Evolutionary conservation across 768 basidiomycete genomes (phyloP).

Genomic region (Gautieria morchelliformis): DNA sequence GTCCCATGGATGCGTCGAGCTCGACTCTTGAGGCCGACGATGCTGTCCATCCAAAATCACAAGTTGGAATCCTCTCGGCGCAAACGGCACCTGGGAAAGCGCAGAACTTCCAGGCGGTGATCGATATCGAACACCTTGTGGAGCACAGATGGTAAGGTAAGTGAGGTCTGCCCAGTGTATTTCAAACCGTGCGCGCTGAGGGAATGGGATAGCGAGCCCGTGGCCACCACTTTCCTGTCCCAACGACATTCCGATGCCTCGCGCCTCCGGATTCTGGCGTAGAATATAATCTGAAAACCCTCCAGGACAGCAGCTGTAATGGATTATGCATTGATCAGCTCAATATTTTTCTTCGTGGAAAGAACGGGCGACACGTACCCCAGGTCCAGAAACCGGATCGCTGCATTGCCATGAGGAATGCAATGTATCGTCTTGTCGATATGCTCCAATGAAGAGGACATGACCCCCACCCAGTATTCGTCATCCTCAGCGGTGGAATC

Average conservation of each 20-base stretch:
- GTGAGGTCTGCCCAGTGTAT: constrained; percentile 20
- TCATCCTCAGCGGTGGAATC: not conserved
- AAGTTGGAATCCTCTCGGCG: constrained; percentile 17
- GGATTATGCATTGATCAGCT: too few species aligned
- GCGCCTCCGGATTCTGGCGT: constrained; percentile 15
- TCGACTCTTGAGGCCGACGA: constrained; percentile 16
- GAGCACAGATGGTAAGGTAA: constrained; percentile 5
- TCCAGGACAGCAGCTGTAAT: constrained; percentile 21
- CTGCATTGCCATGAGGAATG: constrained; percentile 4
- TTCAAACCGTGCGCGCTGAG: constrained; percentile 15
- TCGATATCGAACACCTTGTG: not conserved
- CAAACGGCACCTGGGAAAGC: not conserved
- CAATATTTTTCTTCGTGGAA: not conserved
- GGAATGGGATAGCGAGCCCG: constrained; percentile 15
- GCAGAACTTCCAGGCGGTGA: not conserved
- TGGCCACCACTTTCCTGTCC: constrained; percentile 19
- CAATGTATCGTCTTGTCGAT: constrained; percentile 11
- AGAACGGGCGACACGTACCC: constrained; percentile 14
- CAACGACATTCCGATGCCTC: constrained; percentile 19
- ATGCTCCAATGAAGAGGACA: constrained; percentile 9
- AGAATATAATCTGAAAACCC: constrained; percentile 24
- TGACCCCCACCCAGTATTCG: not conserved
- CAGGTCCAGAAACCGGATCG: constrained; percentile 20
- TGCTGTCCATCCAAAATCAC: constrained; percentile 27
- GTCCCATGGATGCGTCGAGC: constrained; percentile 7